Percentiles rank a stretch among this genome's conserved stretches.
Conservation (phyloP, 129 eudicot genomes). For the Pseudognaphalium luteoalbum region DNA sequence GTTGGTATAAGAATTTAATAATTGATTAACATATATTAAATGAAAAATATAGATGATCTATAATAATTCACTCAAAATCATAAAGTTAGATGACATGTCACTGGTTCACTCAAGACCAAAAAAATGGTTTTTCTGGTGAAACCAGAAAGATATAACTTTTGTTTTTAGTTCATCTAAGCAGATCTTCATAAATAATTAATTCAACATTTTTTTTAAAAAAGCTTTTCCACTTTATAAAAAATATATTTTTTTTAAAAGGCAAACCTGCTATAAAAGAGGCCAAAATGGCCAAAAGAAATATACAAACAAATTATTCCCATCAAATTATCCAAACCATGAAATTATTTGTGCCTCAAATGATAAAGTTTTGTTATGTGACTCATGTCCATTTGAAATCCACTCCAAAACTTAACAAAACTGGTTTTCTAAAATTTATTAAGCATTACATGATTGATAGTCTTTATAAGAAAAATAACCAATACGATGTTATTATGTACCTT, state of each 20-base stretch:
- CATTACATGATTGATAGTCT: no score
- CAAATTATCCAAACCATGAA: conserved; percentile 4
- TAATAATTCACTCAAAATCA: background rate
- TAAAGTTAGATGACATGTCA: background rate
- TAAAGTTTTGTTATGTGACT: background rate
- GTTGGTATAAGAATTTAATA: background rate
- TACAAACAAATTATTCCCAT: background rate
- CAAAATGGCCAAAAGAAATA: no score
- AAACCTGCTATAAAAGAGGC: no score
- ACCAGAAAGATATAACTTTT: background rate
- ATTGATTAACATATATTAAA: background rate
- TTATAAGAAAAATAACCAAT: no score
- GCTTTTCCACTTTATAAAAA: background rate
- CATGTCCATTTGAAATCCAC: no score
- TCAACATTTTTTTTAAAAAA: background rate
- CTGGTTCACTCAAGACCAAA: background rate
- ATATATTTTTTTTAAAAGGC: no score
- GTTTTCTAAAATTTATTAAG: no score
- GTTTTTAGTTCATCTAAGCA: background rate
- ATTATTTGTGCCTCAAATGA: background rate
- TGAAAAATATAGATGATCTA: background rate
- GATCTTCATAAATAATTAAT: background rate
- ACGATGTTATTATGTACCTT: no score
- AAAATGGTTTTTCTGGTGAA: background rate
- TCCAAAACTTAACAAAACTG: background rate